Evolutionary conservation across 1,139 yeast genomes (phyloP), one percentile per base, ranked within the genome.

Genomic region (Kluyveromyces sp.): DNA sequence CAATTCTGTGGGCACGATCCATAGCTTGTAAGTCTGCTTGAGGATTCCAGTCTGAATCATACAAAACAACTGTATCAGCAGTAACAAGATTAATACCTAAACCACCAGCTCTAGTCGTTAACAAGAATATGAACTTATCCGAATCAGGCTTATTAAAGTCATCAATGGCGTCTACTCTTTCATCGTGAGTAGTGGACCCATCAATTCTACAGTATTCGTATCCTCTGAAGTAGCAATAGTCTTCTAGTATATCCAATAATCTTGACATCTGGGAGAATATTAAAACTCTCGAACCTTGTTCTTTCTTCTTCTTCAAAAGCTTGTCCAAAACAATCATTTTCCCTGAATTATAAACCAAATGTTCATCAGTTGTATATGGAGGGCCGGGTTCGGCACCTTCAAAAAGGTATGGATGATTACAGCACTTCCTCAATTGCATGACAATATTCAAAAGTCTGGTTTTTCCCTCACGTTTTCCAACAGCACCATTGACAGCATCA

Each of bases 361-460:
- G 94, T 60, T 84, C 92, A 65, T 83, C 94, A 0, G 90, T 84
- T 4, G 92, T 84, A 57, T 71, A 84, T 25, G 94, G 92, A 28
- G 94, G 94, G 5, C 94, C 94, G 0, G 92, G 94, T 61, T 84
- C 94, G 1, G 92, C 92, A 28, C 94, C 92, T 63, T 84, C 94
- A 59, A 84, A 84, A 42, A 84, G 66, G 59, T 84, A 84, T 3
- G 94, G 92, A 66, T 84, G 94, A 59, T 84, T 84, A 66, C 92
- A 84, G 62, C 92, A 84, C 61, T 84, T 84, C 60, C 94, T 73
- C 59, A 84, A 71, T 64, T 84, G 94, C 94, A 84, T 84, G 29
- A 83, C 92, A 56, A 84, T 83, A 60, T 84, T 84, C 47, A 84
- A 69, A 49, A 84, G 70, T 57, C 92, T 70, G 2, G 92, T 83